These are phyloP conservation scores for Phoenix roebelenii DNA, from an alignment of 176 grass and related monocot species.

Conservation along the genomic window DNA sequence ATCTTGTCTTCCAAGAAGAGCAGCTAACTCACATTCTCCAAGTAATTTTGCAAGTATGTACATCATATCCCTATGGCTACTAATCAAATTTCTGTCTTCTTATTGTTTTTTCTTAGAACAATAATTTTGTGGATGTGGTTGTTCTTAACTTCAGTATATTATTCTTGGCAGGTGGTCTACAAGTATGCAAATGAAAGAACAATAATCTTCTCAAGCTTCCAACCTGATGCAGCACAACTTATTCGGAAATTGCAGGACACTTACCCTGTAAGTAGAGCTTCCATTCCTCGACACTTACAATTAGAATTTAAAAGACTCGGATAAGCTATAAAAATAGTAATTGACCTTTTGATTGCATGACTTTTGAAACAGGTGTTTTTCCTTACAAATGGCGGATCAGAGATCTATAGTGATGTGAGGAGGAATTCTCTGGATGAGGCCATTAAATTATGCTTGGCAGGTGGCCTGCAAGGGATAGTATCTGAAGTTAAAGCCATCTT, in stretches of 20 bases:
- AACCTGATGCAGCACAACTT: slow-evolving; percentile 63
- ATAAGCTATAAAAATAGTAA: background rate
- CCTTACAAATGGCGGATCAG: slow-evolving; percentile 59
- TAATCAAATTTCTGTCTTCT: no score
- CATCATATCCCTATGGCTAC: no score
- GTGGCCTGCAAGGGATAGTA: slow-evolving; percentile 67
- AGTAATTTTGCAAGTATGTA: slow-evolving; percentile 38
- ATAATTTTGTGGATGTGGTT: background rate
- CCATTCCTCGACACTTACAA: no score
- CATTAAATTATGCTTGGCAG: slow-evolving; percentile 46
- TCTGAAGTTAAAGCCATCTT: slow-evolving; percentile 70
- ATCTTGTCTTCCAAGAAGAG: slow-evolving; percentile 48
- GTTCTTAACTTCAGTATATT: background rate
- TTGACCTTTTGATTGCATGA: background rate
- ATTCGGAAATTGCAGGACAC: slow-evolving; percentile 54
- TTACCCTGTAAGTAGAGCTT: slow-evolving; percentile 56
- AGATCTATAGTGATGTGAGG: slow-evolving; percentile 43
- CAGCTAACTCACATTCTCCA: slow-evolving; percentile 47
- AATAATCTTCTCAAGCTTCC: slow-evolving; percentile 86
- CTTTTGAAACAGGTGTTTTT: slow-evolving; percentile 70
- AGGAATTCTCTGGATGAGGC: slow-evolving; percentile 91
- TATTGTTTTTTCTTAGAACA: no score
- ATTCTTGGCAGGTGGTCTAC: slow-evolving; percentile 43
- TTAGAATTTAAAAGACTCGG: no score
- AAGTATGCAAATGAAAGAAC: slow-evolving; percentile 54